Base-by-base conservation (phyloP, 1,139 yeast species). In the Yamadazyma kanchanaburiensis region DNA sequence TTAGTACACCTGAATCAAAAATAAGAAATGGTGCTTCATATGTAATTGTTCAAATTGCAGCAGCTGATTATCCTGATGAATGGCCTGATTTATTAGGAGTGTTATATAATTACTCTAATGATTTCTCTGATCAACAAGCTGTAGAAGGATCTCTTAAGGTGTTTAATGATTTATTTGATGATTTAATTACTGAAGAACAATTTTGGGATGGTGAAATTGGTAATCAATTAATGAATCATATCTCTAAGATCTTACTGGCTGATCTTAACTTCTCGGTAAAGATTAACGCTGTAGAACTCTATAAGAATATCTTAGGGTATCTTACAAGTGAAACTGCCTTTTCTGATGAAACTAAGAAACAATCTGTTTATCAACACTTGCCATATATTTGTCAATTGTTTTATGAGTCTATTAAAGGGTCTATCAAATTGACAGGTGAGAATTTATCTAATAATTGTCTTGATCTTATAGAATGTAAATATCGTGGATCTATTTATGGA, bases 31-130 rank as follows among this genome's bases (percentile, higher is more conserved):
- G 85, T 28, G 75, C 84, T 3, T 78, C 91, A 1, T 80, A 86
- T 42, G 80, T 86, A 10, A 74, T 87, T 15, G 84, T 85, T 2
- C 94, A 84, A 46, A 84, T 91, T 15, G 89, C 95, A 1, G 83
- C 86, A 1, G 84, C 81, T 1, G 98, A 91, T 49, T 89, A 77
- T 49, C 98, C 98, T 0, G 97, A 91, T 47, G 95, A 87, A 49
- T 91, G 97, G 97, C 95, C 96, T 0, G 70, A 68, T 18, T 62
- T 91, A 27, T 52, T 89, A 35, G 58, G 61, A 13, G 49, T 55
- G 10, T 51, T 84, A 28, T 75, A 76, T 46, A 46, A 53, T 12
- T 58, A 64, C 28, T 58, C 74, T 4, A 48, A 53, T 6, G 37
- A 52, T 10, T 51, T 58, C 21, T 52, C 59, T 17, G 40, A 58